phyloP scores from a whole-genome alignment of 768 basidiomycete species.

The Pleurotus tuoliensis region DNA sequence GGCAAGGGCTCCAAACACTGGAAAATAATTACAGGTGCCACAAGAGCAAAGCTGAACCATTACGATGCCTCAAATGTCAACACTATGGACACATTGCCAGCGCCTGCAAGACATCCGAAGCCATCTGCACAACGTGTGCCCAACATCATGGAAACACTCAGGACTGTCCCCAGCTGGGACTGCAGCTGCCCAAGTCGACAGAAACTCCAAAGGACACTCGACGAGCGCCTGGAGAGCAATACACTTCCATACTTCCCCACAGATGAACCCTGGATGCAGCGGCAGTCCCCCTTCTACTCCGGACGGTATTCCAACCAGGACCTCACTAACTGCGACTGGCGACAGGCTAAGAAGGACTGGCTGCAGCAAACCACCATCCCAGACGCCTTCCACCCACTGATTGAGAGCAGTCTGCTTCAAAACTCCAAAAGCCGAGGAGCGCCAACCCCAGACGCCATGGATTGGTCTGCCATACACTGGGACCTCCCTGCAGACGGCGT shows the following conservation, averaged over 20 bases:
- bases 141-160: background rate
- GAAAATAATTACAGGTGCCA: background rate
- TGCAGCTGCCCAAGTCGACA: background rate
- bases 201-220: background rate
- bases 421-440: too few species aligned
- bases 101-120: background rate
- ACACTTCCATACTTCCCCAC: background rate
- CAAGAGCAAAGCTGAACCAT: background rate
- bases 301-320: too few species aligned
- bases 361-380: too few species aligned
- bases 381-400: too few species aligned
- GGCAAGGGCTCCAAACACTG: background rate
- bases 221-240: background rate
- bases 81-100: background rate
- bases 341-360: too few species aligned
- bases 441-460: too few species aligned
- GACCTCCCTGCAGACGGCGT: too few species aligned
- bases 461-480: too few species aligned
- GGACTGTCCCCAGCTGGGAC: background rate
- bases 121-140: background rate
- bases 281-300: too few species aligned
- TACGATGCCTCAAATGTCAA: background rate
- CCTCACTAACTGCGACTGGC: too few species aligned
- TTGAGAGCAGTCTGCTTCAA: too few species aligned
- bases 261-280: background rate